A percentile compares a stretch with the other conserved stretches of the same genome.
Conservation (phyloP, 176 grass and related monocot species). For the Pontederia paniculata region DNA sequence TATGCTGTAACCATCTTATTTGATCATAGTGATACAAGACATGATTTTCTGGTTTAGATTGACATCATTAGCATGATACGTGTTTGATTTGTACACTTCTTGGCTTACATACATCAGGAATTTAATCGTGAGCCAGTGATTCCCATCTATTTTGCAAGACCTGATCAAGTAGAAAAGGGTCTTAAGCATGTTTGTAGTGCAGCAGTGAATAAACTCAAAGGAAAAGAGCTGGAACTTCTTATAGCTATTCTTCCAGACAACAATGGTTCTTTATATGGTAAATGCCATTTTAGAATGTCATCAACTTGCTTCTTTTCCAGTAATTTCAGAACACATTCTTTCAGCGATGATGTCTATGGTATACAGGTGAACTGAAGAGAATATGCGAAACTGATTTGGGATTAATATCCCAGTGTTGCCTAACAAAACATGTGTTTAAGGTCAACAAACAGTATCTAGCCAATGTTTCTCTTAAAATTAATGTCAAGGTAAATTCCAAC, state of each 20-base stretch:
- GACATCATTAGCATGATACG: background rate
- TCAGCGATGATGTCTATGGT: slow-evolving; percentile 4
- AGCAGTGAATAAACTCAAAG: slow-evolving; percentile 75
- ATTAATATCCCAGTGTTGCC: slow-evolving; percentile 92
- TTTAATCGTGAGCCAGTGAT: slow-evolving; percentile 91
- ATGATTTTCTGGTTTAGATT: background rate
- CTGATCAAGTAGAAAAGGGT: slow-evolving; percentile 85
- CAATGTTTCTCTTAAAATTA: slow-evolving; percentile 98
- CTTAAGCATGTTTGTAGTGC: slow-evolving; percentile 83
- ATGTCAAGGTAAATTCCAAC: slow-evolving; percentile 72
- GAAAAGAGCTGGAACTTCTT: slow-evolving; percentile 98
- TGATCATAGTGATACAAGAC: background rate
- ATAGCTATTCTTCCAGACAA: slow-evolving; percentile 93
- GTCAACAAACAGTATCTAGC: slow-evolving; percentile 98
- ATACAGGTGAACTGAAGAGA: slow-evolving; percentile 88
- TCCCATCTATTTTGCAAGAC: slow-evolving; percentile 85
- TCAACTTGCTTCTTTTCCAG: background rate
- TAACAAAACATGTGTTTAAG: slow-evolving; percentile 99
- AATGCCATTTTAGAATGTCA: slow-evolving; percentile 5
- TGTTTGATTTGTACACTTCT: too few species aligned
- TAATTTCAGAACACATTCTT: background rate
- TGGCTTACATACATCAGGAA: slow-evolving; percentile 36
- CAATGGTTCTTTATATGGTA: slow-evolving; percentile 93
- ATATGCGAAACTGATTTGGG: slow-evolving; percentile 99
- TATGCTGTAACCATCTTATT: background rate